Base-by-base conservation (phyloP, 1,139 yeast genomes). In the Wickerhamiella pararugosa region DNA sequence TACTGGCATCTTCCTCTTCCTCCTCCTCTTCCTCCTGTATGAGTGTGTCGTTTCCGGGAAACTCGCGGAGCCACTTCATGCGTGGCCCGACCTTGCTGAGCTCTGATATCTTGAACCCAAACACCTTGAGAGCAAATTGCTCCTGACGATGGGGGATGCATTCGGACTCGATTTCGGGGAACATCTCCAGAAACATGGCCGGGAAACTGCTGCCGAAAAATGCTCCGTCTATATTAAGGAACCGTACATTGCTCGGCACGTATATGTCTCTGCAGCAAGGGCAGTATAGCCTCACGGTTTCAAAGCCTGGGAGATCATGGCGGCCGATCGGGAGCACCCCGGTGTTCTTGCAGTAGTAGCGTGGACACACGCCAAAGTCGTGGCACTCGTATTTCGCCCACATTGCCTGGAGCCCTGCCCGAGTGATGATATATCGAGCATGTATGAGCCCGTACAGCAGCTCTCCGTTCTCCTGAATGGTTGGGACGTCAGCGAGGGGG, bases 201-300 rank as follows among this genome's bases (percentile, higher is more conserved):
- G 95, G 93, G 63, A 90, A 90, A 29, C 94, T 79, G 1, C 97
- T 84, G 6, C 98, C 98, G 64, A 92, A 90, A 55, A 79, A 90
- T 1, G 97, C 95, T 4, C 98, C 98, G 60, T 90, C 98, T 40
- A 90, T 75, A 56, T 82, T 82, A 48, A 82, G 66, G 60, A 82
- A 87, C 49, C 95, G 69, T 21, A 92, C 77, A 47, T 86, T 78
- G 47, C 79, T 76, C 1, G 97, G 97, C 44, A 84, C 64, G 61
- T 90, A 90, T 36, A 87, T 70, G 57, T 90, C 98, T 57, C 79
- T 76, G 62, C 98, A 90, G 57, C 92, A 78, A 1, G 98, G 97
- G 63, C 98, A 90, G 60, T 77, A 90, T 43, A 92, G 69, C 52
- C 96, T 65, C 34, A 92, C 95, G 0, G 95, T 83, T 59, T 86